Percentiles rank a stretch among this genome's conserved stretches.
These are phyloP conservation scores for Spinacia oleracea DNA, from an alignment of 179 eudicot genomes.

Conservation along the genomic window DNA sequence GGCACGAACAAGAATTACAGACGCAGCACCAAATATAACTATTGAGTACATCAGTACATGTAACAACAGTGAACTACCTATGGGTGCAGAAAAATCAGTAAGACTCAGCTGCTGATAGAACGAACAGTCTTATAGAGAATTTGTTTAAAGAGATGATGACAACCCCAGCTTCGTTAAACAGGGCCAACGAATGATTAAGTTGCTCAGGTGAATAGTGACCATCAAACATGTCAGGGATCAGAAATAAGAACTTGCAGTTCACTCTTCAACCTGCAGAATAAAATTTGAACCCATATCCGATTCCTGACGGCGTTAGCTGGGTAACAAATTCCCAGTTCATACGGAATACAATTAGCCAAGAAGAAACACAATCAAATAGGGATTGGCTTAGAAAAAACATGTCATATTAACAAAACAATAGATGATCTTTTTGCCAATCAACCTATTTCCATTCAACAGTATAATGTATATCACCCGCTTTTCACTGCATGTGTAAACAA, in stretches of 20 bases:
- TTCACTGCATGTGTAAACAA: slow-evolving; percentile 19
- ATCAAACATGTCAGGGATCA: too few species aligned
- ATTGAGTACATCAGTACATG: background rate
- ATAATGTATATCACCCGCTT: slow-evolving; percentile 17
- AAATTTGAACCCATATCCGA: background rate
- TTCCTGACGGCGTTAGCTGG: too few species aligned
- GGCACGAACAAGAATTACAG: background rate
- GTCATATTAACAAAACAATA: slow-evolving; percentile 15
- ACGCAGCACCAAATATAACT: background rate
- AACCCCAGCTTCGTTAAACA: background rate
- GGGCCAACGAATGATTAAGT: too few species aligned
- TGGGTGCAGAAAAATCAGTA: background rate
- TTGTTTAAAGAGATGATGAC: too few species aligned
- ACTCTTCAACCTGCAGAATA: background rate
- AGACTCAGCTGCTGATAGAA: background rate
- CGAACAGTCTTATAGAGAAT: too few species aligned
- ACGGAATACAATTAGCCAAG: background rate
- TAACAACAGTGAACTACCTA: too few species aligned
- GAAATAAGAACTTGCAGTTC: background rate
- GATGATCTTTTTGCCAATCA: slow-evolving; percentile 9
- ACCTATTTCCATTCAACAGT: slow-evolving; percentile 19
- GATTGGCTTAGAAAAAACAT: background rate
- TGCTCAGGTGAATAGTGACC: too few species aligned
- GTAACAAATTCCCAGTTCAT: background rate
- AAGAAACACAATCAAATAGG: background rate